Base-by-base conservation (phyloP, 768 basidiomycete species). In the Lepiota venenata region DNA sequence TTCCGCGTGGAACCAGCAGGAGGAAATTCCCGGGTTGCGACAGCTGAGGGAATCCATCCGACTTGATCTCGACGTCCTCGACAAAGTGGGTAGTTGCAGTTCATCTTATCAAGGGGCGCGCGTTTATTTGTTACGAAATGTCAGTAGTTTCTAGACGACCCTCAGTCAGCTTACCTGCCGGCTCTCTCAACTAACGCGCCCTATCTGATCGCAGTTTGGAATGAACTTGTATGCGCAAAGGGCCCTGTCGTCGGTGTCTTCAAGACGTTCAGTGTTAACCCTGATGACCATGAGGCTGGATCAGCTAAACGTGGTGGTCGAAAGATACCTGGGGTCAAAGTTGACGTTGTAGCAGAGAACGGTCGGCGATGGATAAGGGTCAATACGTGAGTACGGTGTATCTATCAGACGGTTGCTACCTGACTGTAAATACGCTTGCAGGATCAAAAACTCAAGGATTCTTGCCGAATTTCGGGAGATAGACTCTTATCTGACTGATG, bases 391-490 rank as follows among this genome's bases (percentile, higher is more conserved):
- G 87, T 81, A 27, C 25, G 27, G 52, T 38, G 14, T 46, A 50
- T 52, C 50, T 50, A 40, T 47, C 38, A 53, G 39, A 47, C 10
- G 32, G 32, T 32, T 32, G 32, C 5, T 35, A n/a, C 22, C 32
- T 37, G 20, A 47, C 35, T 15, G 22, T 12, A 25, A 47, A 35
- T 47, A 11, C 5, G 27, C 51, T 22, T 15, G 0, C 60, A 94
- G 91, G 9, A 81, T 87, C 9, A 93, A 88, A 62, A 89, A 90
- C 56, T 75, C 83, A 3, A 83, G 89, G 1, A 73, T 96, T 25
- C 69, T 88, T 4, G 79, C 86, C 29, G 93, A 96, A 64, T 88
- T 96, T 58, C 79, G 84, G 35, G 92, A 94, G 69, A 79, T 90
- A 29, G 93, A 94, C 58, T 89, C 88, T 1, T 92, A 91, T 65